A percentile compares a stretch with the other conserved stretches of the same genome.
Evolutionary conservation across 495 filamentous ascomycete genomes (phyloP).

Genomic region (Penicillium pulvis): DNA sequence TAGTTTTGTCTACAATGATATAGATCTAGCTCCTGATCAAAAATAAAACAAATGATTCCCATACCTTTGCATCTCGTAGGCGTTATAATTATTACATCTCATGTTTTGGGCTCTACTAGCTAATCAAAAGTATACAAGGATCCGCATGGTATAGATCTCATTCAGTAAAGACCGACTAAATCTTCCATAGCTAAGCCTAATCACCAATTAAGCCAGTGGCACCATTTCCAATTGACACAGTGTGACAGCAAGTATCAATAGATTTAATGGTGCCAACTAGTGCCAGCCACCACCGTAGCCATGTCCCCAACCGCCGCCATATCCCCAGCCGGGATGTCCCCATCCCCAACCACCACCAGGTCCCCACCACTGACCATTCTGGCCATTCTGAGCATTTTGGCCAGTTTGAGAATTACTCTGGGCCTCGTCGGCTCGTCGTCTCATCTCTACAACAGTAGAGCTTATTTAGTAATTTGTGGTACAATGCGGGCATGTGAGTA

Average conservation of each 20-base stretch:
- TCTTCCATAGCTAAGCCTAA: no score
- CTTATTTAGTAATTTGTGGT: background rate
- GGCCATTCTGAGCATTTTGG: background rate
- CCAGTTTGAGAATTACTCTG: background rate
- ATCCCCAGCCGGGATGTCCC: conserved; percentile 4
- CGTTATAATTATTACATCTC: no score
- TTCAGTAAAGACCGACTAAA: conserved; percentile 4
- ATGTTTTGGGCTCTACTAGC: no score
- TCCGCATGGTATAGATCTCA: background rate
- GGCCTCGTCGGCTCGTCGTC: background rate
- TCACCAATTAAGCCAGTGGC: no score
- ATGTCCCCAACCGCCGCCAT: background rate
- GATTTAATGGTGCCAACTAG: background rate
- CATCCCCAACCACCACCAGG: conserved; percentile 1
- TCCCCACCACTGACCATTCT: background rate
- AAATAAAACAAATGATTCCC: no score
- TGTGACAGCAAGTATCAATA: background rate
- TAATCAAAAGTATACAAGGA: background rate
- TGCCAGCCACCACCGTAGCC: conserved; percentile 6
- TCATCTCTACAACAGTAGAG: background rate
- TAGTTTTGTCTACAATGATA: no score
- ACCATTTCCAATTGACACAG: no score
- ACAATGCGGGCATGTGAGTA: background rate
- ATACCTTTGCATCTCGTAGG: no score
- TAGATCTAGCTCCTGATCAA: no score